A percentile compares a stretch with the other conserved stretches of the same genome.
Conservation (phyloP, 805 yeast species). For the Lipomyces japonicus region DNA sequence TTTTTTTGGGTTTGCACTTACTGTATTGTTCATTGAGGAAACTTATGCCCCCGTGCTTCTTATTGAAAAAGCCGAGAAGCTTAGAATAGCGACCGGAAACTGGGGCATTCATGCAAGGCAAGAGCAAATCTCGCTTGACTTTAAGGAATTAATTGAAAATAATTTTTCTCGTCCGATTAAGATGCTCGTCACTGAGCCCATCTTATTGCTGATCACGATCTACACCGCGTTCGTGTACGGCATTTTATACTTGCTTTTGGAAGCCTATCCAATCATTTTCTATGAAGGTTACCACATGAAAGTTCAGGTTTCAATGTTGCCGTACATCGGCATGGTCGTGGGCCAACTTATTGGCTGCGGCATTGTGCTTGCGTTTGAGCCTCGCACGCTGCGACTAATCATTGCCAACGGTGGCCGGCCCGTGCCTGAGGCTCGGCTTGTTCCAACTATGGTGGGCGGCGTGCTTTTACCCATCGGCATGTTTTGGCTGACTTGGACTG, state of each 20-base stretch:
- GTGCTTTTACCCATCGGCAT: slow-evolving; percentile 71
- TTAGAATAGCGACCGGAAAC: slow-evolving; percentile 67
- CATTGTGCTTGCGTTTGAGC: slow-evolving; percentile 54
- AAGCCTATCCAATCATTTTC: slow-evolving; percentile 74
- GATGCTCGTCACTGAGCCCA: slow-evolving; percentile 69
- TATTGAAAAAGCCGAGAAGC: slow-evolving; percentile 55
- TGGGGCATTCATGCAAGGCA: slow-evolving; percentile 82
- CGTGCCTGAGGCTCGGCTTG: slow-evolving; percentile 76
- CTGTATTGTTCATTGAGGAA: slow-evolving; percentile 54
- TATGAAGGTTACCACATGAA: slow-evolving; percentile 55
- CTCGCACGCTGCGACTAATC: slow-evolving; percentile 47
- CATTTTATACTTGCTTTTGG: slow-evolving; percentile 65
- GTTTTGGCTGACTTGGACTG: slow-evolving; percentile 87
- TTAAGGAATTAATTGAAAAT: slow-evolving; percentile 58
- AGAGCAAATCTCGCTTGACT: slow-evolving; percentile 55
- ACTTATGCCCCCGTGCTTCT: slow-evolving; percentile 69
- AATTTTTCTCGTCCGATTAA: slow-evolving; percentile 63
- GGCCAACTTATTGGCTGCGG: slow-evolving; percentile 63
- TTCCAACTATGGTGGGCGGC: slow-evolving; percentile 71
- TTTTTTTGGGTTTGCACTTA: slow-evolving; percentile 42
- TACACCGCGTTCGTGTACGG: slow-evolving; percentile 81
- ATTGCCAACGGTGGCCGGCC: slow-evolving; percentile 54
- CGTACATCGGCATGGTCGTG: slow-evolving; percentile 70
- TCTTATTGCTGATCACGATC: slow-evolving; percentile 60
- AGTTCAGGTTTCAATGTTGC: slow-evolving; percentile 65